Evolutionary conservation across 345 rosid species (phyloP), one percentile per base, ranked within the genome.

Genomic region (Ailanthus altissimus): DNA sequence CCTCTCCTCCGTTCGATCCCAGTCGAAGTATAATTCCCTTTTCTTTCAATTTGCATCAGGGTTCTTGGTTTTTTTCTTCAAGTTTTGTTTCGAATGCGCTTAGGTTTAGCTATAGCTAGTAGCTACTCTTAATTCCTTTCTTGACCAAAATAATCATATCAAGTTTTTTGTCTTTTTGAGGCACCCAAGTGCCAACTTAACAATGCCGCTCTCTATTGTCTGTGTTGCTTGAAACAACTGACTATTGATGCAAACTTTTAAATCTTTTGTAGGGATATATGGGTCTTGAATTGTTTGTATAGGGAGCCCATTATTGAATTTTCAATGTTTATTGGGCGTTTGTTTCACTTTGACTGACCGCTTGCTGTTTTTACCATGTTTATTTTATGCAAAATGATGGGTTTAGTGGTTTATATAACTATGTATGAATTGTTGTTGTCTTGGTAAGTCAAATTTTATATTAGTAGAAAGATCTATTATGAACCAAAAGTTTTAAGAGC

Each of bases 11-110:
- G 3, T 92, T 94, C 81, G 94, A 94, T 82, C 98, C 98, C 49
- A 85, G 89, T 83, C 91, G 97, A 88, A 92, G 98, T 94, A 89
- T 85, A 32, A 72, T 64, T 74, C 77, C 67, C 62, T 36, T 80
- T 65, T 58, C 57, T 32, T 59, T 68, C 51, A 32, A 71, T 61
- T 21, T 32, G 73, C 36, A 47, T 63, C 76, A 43, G 76, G 68
- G 69, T 57, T 71, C 76, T 67, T 63, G 40, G 21, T 65, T 20
- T 56, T 8, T 75, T 54, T 73, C 67, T 54, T 77, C 78, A 74
- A 82, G 77, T 73, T 83, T 77, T 67, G n/a, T 38, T 25, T 47
- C 28, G 47, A 25, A 58, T 58, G 14, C 15, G 62, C 62, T 23
- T 58, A 25, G 38, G 38, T 1, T 32, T 32, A 32, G 3, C 38